phyloP scores from a whole-genome alignment of 2,329 filamentous ascomycete genomes.

The Byssochlamys sp. region DNA sequence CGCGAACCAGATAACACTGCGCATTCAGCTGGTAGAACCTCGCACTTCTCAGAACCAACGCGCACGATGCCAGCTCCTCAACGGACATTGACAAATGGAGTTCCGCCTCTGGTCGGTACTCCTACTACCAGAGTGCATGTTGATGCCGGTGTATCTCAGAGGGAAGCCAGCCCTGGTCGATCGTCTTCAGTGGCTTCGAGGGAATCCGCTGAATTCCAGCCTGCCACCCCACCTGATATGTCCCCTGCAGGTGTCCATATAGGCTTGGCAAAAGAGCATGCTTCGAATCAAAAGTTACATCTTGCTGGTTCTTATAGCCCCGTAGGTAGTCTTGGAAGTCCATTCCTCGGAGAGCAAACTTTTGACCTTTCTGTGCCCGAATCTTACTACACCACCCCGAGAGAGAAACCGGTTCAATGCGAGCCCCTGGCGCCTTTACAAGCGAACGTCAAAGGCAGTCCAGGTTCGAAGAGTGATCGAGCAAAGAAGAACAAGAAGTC shows the following conservation, averaged over 20 bases:
- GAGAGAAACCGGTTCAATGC: conserved; percentile 11
- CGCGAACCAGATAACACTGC: not conserved
- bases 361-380: conserved; percentile 26
- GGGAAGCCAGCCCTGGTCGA: conserved; percentile 22
- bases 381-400: conserved; percentile 20
- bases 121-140: conserved; percentile 19
- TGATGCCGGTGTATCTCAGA: conserved; percentile 25
- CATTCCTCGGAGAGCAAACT: conserved; percentile 14
- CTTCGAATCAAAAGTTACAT: conserved; percentile 12
- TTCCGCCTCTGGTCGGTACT: conserved; percentile 1
- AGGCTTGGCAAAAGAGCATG: conserved; percentile 17
- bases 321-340: conserved; percentile 10
- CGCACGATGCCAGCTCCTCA: not conserved
- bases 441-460: conserved; percentile 23
- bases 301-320: conserved; percentile 11
- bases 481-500: conserved; percentile 15
- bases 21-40: not conserved
- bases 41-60: conserved; percentile 2
- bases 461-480: conserved; percentile 12
- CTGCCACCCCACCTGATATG: conserved; percentile 17
- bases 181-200: conserved; percentile 23
- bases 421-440: conserved; percentile 23
- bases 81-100: not conserved
- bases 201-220: conserved; percentile 18
- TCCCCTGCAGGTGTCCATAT: conserved; percentile 17